Base-by-base conservation (phyloP, 805 yeast species). In the Spathaspora sp. region DNA sequence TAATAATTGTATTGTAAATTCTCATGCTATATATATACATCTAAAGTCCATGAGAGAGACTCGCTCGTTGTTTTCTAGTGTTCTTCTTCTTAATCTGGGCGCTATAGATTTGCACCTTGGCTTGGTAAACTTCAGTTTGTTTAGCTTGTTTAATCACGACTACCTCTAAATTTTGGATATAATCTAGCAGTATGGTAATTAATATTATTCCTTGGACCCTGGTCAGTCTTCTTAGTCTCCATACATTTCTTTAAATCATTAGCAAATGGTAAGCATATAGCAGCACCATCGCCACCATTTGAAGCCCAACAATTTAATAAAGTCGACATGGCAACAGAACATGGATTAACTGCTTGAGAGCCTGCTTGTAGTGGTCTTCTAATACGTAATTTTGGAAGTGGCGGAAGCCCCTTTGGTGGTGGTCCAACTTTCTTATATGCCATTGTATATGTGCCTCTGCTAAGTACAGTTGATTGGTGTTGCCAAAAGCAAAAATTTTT, bases 301-400 rank as follows among this genome's bases (percentile, higher is more conserved):
- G 97, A 88, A 2, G 97, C 96, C 98, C 98, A 92, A 73, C 98
- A 92, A 76, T 87, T 89, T 59, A 92, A 75, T 66, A 92, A 77
- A 46, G 89, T 85, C 1, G 94, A 85, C 92, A 92, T 88, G 56
- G 87, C 72, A 51, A 89, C 90, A 54, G 83, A 68, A 68, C 97
- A 91, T 52, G 89, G 83, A 59, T 86, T 84, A 46, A 88, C 80
- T 52, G 77, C 67, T 14, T 20, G 23, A 10, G 29, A 4, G 57
- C 81, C 82, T 48, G 78, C 76, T 29, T 79, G 72, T 3, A 80
- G 73, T 14, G 90, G 83, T 59, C 81, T 83, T 65, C 85, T 85
- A 52, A 86, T 87, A 66, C 83, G 80, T 49, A 89, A 76, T 63
- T 85, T 78, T 42, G 90, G 92, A 55, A 89, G 77, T 18, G 91